Evolutionary conservation across 192 early-diverging fungal species (phyloP), one percentile per base, ranked within the genome.

Genomic region (Podila verticillata): DNA sequence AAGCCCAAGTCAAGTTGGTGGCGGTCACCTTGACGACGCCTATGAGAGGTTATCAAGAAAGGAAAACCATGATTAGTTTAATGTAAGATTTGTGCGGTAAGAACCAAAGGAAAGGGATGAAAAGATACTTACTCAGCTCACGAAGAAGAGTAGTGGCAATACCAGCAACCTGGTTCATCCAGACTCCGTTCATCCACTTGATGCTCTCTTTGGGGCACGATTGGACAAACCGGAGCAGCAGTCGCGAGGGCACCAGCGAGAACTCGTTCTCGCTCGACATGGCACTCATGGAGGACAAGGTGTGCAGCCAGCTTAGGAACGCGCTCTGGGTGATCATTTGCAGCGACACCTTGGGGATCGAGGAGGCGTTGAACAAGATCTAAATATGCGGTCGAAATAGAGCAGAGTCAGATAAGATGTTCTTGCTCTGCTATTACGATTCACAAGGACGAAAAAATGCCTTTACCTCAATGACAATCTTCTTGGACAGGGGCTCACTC

Each of bases 301-400:
- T 75, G 12, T 88, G 84, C 4, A 93, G 28, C 84, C 89, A 93
- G 3, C 83, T 78, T 13, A 91, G 60, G 17, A 93, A 75, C 12
- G 90, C 90, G 29, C 81, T 84, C 57, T 90, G 87, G n/a, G 80
- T 90, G 61, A 92, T 77, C 65, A 91, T 48, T 60, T 91, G 87
- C 5, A 85, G 82, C 3, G 91, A 65, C 3, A 87, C 86, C 35
- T 84, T 80, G 8, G 92, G 86, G 7, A 91, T 89, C 12, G 84
- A 65, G 7, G 83, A 56, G 4, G 88, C 83, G 31, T 87, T 84
- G 63, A 88, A 86, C 15, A 91, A 36, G 34, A 92, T 71, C 88
- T 91, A 72, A 22, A 64, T 30, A 64, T 31, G 47, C 36, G 9
- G 28, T 17, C 15, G 72, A 31, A 48, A 26, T 49, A 54, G 30